phyloP scores from a whole-genome alignment of 2,329 filamentous ascomycete species.

The Diaporthe caulivora region DNA sequence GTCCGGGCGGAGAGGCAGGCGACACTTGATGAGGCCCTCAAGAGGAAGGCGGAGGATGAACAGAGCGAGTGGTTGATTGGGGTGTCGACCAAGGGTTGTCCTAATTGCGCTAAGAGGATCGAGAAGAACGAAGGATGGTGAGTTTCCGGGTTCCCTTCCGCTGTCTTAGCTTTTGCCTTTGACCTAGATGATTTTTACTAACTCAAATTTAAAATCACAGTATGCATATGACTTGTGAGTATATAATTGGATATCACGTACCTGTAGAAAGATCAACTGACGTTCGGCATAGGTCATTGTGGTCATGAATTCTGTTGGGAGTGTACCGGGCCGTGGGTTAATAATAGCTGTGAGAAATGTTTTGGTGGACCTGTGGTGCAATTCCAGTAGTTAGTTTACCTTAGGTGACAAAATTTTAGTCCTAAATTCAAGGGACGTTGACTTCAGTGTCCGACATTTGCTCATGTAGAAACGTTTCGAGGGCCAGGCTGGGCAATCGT shows the following conservation, averaged over 20 bases:
- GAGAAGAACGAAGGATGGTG: constrained; percentile 43
- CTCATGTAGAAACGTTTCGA: neutral
- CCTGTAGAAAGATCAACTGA: neutral
- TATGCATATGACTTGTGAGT: constrained; percentile 43
- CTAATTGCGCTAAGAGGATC: constrained; percentile 39
- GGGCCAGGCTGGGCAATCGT: neutral
- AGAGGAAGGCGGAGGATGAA: constrained; percentile 36
- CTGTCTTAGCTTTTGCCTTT: neutral
- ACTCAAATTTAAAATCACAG: constrained; percentile 12
- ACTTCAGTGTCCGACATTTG: too few relatives aligned
- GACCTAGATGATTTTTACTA: neutral
- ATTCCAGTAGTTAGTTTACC: neutral
- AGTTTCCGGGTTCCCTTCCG: neutral
- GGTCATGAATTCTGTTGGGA: constrained; percentile 41
- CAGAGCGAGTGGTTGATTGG: constrained; percentile 33
- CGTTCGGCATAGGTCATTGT: constrained; percentile 33
- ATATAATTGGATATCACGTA: too few relatives aligned
- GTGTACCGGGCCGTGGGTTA: constrained; percentile 28
- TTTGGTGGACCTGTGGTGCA: constrained; percentile 32
- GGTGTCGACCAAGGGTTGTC: constrained; percentile 41
- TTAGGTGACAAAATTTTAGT: neutral
- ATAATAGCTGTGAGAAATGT: constrained; percentile 15
- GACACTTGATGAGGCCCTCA: constrained; percentile 13
- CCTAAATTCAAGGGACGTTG: neutral
- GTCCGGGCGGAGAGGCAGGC: constrained; percentile 21